Evolutionary conservation across 2,329 filamentous ascomycete species (phyloP).

Genomic region (Ramularia endophylla): DNA sequence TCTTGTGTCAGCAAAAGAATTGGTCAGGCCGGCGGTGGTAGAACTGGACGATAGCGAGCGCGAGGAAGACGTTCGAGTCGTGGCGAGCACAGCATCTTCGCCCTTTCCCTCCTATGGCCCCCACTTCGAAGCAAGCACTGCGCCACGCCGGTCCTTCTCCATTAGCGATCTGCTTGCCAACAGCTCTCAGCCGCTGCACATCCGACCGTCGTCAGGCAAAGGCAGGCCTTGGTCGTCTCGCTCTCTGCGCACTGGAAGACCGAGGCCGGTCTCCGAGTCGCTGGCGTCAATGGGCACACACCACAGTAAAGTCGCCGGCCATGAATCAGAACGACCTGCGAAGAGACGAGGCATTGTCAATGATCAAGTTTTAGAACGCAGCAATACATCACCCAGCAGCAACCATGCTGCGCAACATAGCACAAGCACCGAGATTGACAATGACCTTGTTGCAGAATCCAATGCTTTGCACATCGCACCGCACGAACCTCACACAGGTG

Average conservation of each 20-base stretch:
- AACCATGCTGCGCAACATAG: conserved; percentile 8
- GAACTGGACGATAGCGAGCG: conserved; percentile 21
- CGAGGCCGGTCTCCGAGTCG: conserved; percentile 25
- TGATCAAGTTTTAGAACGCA: conserved; percentile 17
- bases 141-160: conserved; percentile 46
- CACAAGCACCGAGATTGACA: conserved; percentile 17
- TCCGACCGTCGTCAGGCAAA: conserved; percentile 31
- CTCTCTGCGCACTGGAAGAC: conserved; percentile 22
- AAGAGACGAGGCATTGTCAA: conserved; percentile 35
- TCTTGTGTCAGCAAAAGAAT: conserved; percentile 26
- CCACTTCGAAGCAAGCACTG: conserved; percentile 24
- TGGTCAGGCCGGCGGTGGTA: conserved; percentile 17
- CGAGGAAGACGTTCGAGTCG: conserved; percentile 7
- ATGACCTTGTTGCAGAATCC: conserved; percentile 18
- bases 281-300: conserved; percentile 35
- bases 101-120: conserved; percentile 18
- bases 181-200: conserved; percentile 33
- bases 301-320: conserved; percentile 31
- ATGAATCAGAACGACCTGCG: conserved; percentile 30
- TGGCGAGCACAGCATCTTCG: conserved; percentile 22
- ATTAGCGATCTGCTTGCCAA: conserved; percentile 40
- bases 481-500: conserved; percentile 9
- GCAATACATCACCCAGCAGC: conserved; percentile 22
- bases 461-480: conserved; percentile 12
- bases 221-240: conserved; percentile 24